Percentiles rank a stretch among this genome's conserved stretches.
Conservation (phyloP, 768 basidiomycete species). For the Asterophora parasitica region DNA sequence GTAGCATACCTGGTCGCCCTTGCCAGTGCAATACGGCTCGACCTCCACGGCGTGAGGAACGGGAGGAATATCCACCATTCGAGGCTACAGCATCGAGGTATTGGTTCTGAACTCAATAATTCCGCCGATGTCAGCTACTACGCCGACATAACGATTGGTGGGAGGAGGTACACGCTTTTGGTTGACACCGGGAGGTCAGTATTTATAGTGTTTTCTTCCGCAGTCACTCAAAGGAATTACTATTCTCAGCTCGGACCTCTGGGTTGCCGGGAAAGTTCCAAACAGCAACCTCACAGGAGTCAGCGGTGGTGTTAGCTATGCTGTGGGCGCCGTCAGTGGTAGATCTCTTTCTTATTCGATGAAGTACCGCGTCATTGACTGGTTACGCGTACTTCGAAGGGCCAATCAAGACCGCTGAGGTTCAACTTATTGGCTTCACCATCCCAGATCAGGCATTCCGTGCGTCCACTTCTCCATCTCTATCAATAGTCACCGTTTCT, state of each 20-base stretch:
- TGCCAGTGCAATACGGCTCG: constrained; percentile 16
- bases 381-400: constrained; percentile 25
- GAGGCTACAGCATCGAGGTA: constrained; percentile 9
- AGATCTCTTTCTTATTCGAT: constrained; percentile 3
- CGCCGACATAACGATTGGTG: constrained; percentile 33
- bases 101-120: constrained; percentile 26
- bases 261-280: constrained; percentile 45
- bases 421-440: constrained; percentile 41
- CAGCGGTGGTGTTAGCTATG: constrained; percentile 44
- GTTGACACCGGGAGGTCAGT: constrained; percentile 47
- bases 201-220: background rate
- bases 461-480: constrained; percentile 27
- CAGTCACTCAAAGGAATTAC: background rate
- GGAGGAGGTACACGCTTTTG: constrained; percentile 30
- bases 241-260: constrained; percentile 54
- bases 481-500: background rate
- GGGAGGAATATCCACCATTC: constrained; percentile 5
- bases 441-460: constrained; percentile 43
- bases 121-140: constrained; percentile 36
- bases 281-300: constrained; percentile 33
- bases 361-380: background rate
- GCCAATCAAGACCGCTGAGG: constrained; percentile 35
- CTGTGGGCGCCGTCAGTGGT: constrained; percentile 51
- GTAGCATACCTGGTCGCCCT: constrained; percentile 4
- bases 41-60: constrained; percentile 18